Conservation (phyloP, 192 early-diverging fungal genomes). For the Linderina pennispora region DNA sequence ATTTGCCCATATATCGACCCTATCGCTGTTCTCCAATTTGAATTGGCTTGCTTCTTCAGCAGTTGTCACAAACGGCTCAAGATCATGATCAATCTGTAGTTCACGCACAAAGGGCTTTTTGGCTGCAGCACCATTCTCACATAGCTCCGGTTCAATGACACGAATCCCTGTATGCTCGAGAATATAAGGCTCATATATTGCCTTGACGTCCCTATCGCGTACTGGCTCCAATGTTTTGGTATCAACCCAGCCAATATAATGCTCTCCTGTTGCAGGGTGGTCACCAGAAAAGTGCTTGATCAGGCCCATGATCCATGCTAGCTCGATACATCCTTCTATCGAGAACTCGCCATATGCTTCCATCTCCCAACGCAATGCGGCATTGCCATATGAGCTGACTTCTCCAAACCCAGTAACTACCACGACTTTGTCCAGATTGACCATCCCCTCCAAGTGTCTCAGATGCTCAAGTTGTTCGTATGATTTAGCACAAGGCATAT, state of each 20-base stretch:
- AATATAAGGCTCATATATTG: conserved; percentile 83
- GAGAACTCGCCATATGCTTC: background rate
- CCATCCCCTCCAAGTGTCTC: conserved; percentile 52
- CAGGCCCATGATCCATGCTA: conserved; percentile 91
- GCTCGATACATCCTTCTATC: conserved; percentile 49
- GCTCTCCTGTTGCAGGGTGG: conserved; percentile 52
- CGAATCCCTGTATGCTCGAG: conserved; percentile 82
- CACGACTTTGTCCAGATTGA: conserved; percentile 80
- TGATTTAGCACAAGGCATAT: conserved; percentile 65
- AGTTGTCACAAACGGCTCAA: conserved; percentile 72
- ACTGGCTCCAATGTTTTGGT: conserved; percentile 72
- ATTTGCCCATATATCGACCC: conserved; percentile 46
- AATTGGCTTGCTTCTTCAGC: conserved; percentile 84
- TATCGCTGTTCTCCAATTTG: conserved; percentile 72
- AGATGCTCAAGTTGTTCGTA: conserved; percentile 44
- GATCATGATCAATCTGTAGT: conserved; percentile 70
- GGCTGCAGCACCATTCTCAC: conserved; percentile 74
- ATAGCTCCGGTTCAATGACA: conserved; percentile 77
- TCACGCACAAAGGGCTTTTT: conserved; percentile 81
- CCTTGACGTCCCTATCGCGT: conserved; percentile 75
- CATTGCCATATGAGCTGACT: conserved; percentile 80
- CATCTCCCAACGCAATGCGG: conserved; percentile 37
- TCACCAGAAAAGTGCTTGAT: conserved; percentile 80
- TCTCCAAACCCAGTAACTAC: conserved; percentile 85
- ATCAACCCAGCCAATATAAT: conserved; percentile 86